A percentile compares a stretch with the other conserved stretches of the same genome.
phyloP scores from a whole-genome alignment of 1,284 basidiomycete species.

The Athelia psychrophila region DNA sequence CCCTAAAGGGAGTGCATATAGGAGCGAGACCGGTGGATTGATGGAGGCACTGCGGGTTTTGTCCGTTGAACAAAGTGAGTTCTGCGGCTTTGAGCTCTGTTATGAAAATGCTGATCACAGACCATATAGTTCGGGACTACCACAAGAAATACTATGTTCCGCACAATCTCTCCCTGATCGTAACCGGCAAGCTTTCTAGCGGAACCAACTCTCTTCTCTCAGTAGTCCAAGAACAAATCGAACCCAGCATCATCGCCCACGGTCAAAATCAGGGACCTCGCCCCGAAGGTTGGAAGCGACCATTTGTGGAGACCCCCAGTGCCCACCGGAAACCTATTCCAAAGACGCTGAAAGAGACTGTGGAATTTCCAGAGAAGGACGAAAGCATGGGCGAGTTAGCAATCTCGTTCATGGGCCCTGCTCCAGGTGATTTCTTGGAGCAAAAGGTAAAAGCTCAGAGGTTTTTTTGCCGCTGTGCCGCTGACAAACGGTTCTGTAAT shows the following conservation, averaged over 20 bases:
- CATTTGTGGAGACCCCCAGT: slow-evolving; percentile 89
- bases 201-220: slow-evolving; percentile 69
- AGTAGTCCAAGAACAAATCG: slow-evolving; percentile 79
- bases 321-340: slow-evolving; percentile 58
- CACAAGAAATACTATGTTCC: slow-evolving; percentile 93
- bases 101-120: no score
- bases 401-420: slow-evolving; percentile 80
- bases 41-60: slow-evolving; percentile 90
- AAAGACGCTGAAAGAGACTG: slow-evolving; percentile 54
- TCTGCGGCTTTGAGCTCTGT: not conserved
- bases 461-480: not conserved
- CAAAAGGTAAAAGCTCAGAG: slow-evolving; percentile 53
- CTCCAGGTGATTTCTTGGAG: slow-evolving; percentile 72
- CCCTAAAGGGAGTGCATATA: slow-evolving; percentile 82
- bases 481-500: slow-evolving; percentile 2
- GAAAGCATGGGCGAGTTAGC: slow-evolving; percentile 92
- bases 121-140: slow-evolving; percentile 76
- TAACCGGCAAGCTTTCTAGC: slow-evolving; percentile 75
- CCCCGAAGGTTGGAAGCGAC: slow-evolving; percentile 88
- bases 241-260: slow-evolving; percentile 77
- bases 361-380: slow-evolving; percentile 98
- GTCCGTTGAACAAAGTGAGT: slow-evolving; percentile 85
- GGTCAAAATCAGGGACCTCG: slow-evolving; percentile 63
- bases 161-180: slow-evolving; percentile 87
- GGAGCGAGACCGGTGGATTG: slow-evolving; percentile 95